Conservation (phyloP, 305 asterid genomes). For the Petunia hybrid region DNA sequence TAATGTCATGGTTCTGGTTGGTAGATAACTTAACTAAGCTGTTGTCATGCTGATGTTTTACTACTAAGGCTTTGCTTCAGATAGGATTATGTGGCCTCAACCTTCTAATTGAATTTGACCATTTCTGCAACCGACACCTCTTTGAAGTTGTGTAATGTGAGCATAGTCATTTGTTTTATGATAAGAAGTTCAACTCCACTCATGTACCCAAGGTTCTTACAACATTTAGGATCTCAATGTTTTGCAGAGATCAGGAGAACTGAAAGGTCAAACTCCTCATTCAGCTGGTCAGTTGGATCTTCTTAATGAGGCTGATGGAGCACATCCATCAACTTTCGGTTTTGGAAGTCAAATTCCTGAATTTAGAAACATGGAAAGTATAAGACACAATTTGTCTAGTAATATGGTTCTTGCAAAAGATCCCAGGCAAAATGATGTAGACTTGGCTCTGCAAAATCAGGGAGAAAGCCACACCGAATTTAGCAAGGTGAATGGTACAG, state of each 20-base stretch:
- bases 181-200: slow-evolving; percentile 3
- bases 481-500: slow-evolving; percentile 56
- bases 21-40: slow-evolving; percentile 2
- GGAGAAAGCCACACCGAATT: slow-evolving; percentile 48
- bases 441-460: slow-evolving; percentile 46
- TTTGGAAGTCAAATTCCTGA: slow-evolving; percentile 56
- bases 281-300: slow-evolving; percentile 56
- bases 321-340: slow-evolving; percentile 52
- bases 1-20: background rate
- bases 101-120: slow-evolving; percentile 16
- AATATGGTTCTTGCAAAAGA: slow-evolving; percentile 52
- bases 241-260: slow-evolving; percentile 73
- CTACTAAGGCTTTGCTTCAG: background rate
- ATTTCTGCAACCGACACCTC: background rate
- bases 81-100: background rate
- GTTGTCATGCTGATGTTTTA: background rate
- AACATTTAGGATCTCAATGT: slow-evolving; percentile 7
- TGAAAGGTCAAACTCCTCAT: slow-evolving; percentile 52
- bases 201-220: slow-evolving; percentile 27
- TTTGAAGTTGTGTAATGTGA: slow-evolving; percentile 7
- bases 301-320: slow-evolving; percentile 49
- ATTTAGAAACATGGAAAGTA: slow-evolving; percentile 51
- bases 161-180: background rate
- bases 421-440: slow-evolving; percentile 50
- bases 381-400: slow-evolving; percentile 50